Evolutionary conservation across 208 protist genomes (phyloP).

Genomic region (Crithidia bombi): DNA sequence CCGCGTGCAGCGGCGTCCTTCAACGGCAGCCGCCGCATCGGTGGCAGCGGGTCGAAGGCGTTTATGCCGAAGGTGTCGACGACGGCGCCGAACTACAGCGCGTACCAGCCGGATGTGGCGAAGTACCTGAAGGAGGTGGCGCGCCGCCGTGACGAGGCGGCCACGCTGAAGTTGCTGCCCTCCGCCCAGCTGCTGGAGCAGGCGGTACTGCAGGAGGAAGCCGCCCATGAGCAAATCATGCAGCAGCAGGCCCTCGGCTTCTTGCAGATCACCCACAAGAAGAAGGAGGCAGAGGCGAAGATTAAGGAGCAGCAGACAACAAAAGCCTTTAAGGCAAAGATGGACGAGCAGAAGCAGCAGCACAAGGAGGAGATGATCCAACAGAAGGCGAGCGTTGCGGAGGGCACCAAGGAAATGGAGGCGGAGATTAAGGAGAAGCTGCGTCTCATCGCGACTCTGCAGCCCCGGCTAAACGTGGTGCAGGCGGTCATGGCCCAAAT

Average conservation of each 20-base stretch:
- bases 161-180: conserved; percentile 62
- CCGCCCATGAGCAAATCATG: conserved; percentile 44
- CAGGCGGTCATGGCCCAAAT: conserved; percentile 50
- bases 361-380: conserved; percentile 60
- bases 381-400: conserved; percentile 41
- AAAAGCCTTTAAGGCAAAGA: conserved; percentile 28
- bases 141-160: conserved; percentile 47
- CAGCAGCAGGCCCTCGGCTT: conserved; percentile 55
- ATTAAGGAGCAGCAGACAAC: conserved; percentile 42
- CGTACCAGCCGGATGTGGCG: conserved; percentile 46
- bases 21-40: conserved; percentile 9
- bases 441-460: conserved; percentile 44
- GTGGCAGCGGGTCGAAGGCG: conserved; percentile 14
- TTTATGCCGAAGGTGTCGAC: conserved; percentile 21
- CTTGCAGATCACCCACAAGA: conserved; percentile 51
- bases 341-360: conserved; percentile 60
- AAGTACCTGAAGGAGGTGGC: conserved; percentile 69
- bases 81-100: conserved; percentile 20
- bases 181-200: conserved; percentile 63
- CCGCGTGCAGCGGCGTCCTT: conserved; percentile 10
- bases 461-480: conserved; percentile 56
- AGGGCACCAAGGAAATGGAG: conserved; percentile 45
- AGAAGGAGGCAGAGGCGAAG: conserved; percentile 49
- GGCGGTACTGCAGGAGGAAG: conserved; percentile 53
- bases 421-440: conserved; percentile 62